Base-by-base conservation (phyloP, 2,329 filamentous ascomycete genomes). In the Sporothrix curviconia region DNA sequence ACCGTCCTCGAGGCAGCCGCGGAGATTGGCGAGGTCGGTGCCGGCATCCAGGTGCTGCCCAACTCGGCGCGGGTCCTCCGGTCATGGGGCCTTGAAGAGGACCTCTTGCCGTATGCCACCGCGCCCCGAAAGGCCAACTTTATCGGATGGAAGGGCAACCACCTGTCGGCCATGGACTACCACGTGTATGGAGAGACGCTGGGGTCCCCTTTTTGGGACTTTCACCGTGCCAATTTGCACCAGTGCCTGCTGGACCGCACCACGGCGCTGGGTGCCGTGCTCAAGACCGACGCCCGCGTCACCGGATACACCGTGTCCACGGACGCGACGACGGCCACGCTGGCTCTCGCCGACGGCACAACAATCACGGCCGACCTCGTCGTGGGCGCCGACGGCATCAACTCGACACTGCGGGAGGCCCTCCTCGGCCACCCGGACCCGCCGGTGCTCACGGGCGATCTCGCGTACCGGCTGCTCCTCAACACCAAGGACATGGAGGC, bases 161-260 rank as follows among this genome's bases (percentile, higher is more conserved):
- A 17, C 32, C 22, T 40, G 12, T 7, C 19, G 11, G 22, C 24
- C 7, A 44, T 30, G 7, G 55, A 55, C 34, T n/a, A n/a, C n/a
- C n/a, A n/a, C n/a, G n/a, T n/a, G n/a, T n/a, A n/a, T n/a, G n/a
- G n/a, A n/a, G n/a, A n/a, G n/a, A n/a, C n/a, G n/a, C n/a, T n/a
- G n/a, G 69, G 66, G 3, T 66, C 66, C 11, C 69, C 68, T 0
- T 72, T 70, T 43, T 67, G 68, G 25, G 61, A 70, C 6, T 65
- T 69, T 4, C 70, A 71, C 54, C 67, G 69, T 15, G 69, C 67
- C n/a, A 68, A 70, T 46, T 64, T 71, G 14, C 66, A 70, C 54
- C 62, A 61, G 4, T 64, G 64, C 4, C 58, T 70, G 12, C 60
- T 68, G 19, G 37, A 59, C 24, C 64, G 65, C 1, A 66, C 63